Conservation (phyloP, 768 basidiomycete genomes). For the Erythrobasidium yunnanense region DNA sequence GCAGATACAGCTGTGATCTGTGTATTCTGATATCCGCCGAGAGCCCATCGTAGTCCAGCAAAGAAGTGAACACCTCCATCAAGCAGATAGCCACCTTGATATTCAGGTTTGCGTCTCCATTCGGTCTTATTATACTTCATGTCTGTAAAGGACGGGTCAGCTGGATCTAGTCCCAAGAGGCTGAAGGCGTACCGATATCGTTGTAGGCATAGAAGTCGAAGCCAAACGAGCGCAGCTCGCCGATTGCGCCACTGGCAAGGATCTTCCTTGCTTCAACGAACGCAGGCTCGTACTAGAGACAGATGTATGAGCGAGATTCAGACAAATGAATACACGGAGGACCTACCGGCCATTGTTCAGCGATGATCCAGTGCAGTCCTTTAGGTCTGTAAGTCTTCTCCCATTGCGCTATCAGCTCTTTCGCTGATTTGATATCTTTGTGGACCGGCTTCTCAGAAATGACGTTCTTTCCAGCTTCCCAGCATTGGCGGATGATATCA, state of each 20-base stretch:
- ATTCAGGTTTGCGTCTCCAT: not conserved
- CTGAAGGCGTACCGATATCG: no score
- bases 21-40: no score
- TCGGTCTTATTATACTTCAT: not conserved
- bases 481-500: not conserved
- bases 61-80: constrained; percentile 12
- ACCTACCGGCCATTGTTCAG: no score
- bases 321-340: no score
- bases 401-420: not conserved
- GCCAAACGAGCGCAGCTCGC: no score
- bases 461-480: not conserved
- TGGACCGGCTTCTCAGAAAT: constrained; percentile 1
- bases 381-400: not conserved
- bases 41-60: not conserved
- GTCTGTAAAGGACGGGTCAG: not conserved
- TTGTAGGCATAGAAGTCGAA: no score
- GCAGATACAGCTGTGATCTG: not conserved
- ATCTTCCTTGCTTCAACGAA: no score
- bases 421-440: not conserved
- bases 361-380: constrained; percentile 1
- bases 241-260: no score
- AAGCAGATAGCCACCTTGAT: constrained; percentile 1
- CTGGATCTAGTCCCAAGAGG: no score
- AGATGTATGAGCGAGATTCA: no score
- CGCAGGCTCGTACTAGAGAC: no score